Conservation (phyloP, 108 stramenopile genomes). For the Pseudonitzschia multiseries region DNA sequence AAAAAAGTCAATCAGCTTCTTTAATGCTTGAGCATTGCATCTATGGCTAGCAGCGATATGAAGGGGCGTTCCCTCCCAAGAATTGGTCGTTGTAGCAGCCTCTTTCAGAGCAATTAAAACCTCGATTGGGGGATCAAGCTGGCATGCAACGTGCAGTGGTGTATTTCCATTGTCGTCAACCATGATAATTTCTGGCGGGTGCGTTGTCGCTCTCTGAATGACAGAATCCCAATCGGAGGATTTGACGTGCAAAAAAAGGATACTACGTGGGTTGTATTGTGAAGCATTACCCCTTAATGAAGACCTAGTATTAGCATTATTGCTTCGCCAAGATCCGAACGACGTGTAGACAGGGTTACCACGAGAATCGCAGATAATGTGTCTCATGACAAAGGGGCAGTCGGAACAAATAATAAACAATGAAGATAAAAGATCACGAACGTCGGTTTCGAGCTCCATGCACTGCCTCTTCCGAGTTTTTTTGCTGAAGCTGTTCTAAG, state of each 20-base stretch:
- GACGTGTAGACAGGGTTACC: constrained; percentile 30
- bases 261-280: constrained; percentile 14
- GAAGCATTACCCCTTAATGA: neutral
- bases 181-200: constrained; percentile 37
- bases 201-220: constrained; percentile 30
- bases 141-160: constrained; percentile 58
- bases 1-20: constrained; percentile 31
- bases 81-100: constrained; percentile 27
- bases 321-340: constrained; percentile 4
- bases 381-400: constrained; percentile 18
- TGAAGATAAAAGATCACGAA: neutral
- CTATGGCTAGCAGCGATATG: constrained; percentile 43
- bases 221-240: constrained; percentile 35
- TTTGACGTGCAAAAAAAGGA: constrained; percentile 26
- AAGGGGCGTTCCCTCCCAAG: constrained; percentile 34
- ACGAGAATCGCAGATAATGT: constrained; percentile 29
- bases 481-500: too few relatives aligned
- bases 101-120: constrained; percentile 46
- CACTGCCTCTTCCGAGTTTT: too few relatives aligned
- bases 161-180: constrained; percentile 55
- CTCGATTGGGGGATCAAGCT: constrained; percentile 55
- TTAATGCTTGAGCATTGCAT: constrained; percentile 29
- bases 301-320: constrained; percentile 11
- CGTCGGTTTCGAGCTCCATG: neutral
- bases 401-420: neutral